phyloP scores from a whole-genome alignment of 2,329 filamentous ascomycete species.

The Sporothrix schenckii region DNA sequence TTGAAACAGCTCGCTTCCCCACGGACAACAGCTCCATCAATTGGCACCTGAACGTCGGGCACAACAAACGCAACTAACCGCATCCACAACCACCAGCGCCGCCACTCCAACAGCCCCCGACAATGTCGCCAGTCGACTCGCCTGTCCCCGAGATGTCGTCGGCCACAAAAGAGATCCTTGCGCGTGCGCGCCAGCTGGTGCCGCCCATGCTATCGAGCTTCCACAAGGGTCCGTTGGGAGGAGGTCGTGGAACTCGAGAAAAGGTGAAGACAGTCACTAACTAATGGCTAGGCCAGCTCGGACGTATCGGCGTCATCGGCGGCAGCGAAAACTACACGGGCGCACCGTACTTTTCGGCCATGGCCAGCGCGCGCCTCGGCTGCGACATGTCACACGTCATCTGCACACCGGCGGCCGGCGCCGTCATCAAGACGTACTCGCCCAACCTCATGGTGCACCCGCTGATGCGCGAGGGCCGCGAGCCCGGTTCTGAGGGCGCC shows the following conservation, averaged over 20 bases:
- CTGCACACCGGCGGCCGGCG: conserved; percentile 83
- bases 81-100: not conserved
- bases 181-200: conserved; percentile 83
- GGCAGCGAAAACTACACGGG: conserved; percentile 96
- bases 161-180: conserved; percentile 73
- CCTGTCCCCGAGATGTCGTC: conserved; percentile 59
- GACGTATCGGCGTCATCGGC: conserved; percentile 89
- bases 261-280: conserved; percentile 25
- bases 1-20: not conserved
- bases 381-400: conserved; percentile 96
- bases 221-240: conserved; percentile 74
- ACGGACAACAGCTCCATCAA: not conserved
- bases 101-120: not conserved
- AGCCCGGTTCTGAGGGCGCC: conserved; percentile 52
- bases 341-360: conserved; percentile 96
- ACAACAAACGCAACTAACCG: not conserved
- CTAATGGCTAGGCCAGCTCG: conserved; percentile 72
- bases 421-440: conserved; percentile 96
- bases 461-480: conserved; percentile 65
- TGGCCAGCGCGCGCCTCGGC: conserved; percentile 88
- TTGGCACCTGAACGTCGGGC: not conserved
- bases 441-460: conserved; percentile 99
- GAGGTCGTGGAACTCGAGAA: too few species aligned
- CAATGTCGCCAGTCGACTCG: conserved; percentile 9
- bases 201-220: conserved; percentile 94